Conservation (phyloP, 2,329 filamentous ascomycete genomes). For the Cryphonectria naterciae region DNA sequence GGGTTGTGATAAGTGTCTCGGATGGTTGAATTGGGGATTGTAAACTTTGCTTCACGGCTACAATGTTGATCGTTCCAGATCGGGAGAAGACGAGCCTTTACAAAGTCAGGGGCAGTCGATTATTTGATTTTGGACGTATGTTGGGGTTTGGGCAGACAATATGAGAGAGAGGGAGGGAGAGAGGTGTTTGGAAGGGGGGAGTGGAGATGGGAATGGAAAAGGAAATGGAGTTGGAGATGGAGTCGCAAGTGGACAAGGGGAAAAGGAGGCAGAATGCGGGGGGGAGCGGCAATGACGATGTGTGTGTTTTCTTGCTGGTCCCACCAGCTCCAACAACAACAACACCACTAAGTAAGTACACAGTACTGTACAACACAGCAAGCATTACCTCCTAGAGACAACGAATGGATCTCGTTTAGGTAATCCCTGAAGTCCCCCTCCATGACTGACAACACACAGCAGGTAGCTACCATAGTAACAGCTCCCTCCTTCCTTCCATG, state of each 20-base stretch:
- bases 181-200: neutral
- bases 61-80: neutral
- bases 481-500: neutral
- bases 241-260: neutral
- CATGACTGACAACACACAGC: neutral
- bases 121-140: neutral
- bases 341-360: neutral
- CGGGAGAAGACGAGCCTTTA: neutral
- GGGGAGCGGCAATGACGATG: neutral
- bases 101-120: neutral
- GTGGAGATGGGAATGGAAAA: neutral
- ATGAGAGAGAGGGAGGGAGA: neutral
- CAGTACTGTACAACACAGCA: neutral
- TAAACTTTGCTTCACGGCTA: neutral
- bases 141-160: neutral
- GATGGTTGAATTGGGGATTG: neutral
- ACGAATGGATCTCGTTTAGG: neutral
- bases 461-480: neutral
- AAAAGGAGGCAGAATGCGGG: slow-evolving; percentile 7
- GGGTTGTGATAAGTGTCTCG: neutral
- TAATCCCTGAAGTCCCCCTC: neutral
- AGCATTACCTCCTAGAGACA: neutral
- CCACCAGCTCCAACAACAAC: neutral
- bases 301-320: neutral
- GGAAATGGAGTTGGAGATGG: neutral